Percentiles rank a stretch among this genome's conserved stretches.
phyloP scores from a whole-genome alignment of 1,284 basidiomycete species.

The Spongispora temasekensis region DNA sequence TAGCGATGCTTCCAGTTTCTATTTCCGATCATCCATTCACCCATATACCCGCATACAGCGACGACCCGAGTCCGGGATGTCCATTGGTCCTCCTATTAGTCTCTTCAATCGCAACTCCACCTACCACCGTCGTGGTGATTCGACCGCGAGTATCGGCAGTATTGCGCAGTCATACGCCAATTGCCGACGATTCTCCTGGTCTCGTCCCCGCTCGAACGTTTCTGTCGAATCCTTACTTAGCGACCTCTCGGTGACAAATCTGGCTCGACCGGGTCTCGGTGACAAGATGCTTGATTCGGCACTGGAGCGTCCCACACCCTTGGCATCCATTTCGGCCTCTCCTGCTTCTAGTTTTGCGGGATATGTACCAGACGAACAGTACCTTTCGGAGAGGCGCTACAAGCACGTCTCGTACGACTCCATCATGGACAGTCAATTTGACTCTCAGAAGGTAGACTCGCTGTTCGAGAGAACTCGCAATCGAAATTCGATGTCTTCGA shows the following conservation, averaged over 20 bases:
- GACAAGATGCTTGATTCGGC: constrained; percentile 85
- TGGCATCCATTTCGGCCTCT: constrained; percentile 70
- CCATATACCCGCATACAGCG: constrained; percentile 46
- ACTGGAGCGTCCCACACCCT: constrained; percentile 57
- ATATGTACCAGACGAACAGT: constrained; percentile 13
- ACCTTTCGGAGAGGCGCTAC: constrained; percentile 22
- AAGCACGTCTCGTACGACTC: constrained; percentile 58
- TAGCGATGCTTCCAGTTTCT: constrained; percentile 75
- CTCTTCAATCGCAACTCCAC: constrained; percentile 66
- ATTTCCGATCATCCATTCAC: constrained; percentile 50
- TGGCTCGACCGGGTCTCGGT: constrained; percentile 75
- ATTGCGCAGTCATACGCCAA: constrained; percentile 53
- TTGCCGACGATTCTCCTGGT: constrained; percentile 62
- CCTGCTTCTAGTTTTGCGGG: constrained; percentile 49
- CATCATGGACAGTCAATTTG: constrained; percentile 49
- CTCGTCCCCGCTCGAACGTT: constrained; percentile 56
- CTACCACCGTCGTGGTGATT: constrained; percentile 50
- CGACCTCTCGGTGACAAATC: constrained; percentile 55
- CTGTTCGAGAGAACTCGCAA: constrained; percentile 65
- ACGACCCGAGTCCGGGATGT: constrained; percentile 49
- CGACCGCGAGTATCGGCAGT: constrained; percentile 54
- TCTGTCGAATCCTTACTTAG: constrained; percentile 70
- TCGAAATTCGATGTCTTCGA: constrained; percentile 48
- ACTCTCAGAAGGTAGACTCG: constrained; percentile 47
- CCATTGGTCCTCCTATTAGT: constrained; percentile 66